Evolutionary conservation across 352 stramenopile genomes (phyloP).

Genomic region (Globisporangium radiosum): DNA sequence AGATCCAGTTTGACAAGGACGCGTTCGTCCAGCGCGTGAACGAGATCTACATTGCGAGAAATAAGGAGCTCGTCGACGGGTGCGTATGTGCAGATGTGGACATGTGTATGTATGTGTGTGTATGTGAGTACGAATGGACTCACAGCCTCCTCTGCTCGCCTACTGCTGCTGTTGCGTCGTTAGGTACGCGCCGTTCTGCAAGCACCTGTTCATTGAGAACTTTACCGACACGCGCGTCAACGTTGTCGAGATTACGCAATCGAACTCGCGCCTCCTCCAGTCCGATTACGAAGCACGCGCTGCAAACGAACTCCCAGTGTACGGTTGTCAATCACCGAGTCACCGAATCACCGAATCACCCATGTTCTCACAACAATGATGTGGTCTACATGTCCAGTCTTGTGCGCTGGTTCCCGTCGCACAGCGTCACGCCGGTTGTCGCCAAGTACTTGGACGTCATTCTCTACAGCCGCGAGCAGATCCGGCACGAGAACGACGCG

Average conservation of each 20-base stretch:
- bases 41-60: conserved; percentile 60
- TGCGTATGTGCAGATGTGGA: conserved; percentile 10
- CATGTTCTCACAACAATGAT: too few relatives aligned
- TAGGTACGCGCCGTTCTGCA: conserved; percentile 98
- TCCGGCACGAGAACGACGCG: conserved; percentile 92
- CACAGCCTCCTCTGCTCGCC: neutral
- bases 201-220: conserved; percentile 97
- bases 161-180: neutral
- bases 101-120: too few relatives aligned
- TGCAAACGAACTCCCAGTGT: conserved; percentile 93
- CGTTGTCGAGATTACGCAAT: conserved; percentile 89
- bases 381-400: conserved; percentile 19
- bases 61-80: conserved; percentile 67
- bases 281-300: conserved; percentile 93
- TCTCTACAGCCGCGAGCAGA: conserved; percentile 97
- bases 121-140: too few relatives aligned
- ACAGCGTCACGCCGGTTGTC: conserved; percentile 80
- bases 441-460: conserved; percentile 97
- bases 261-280: conserved; percentile 90
- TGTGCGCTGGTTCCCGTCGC: conserved; percentile 88
- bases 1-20: conserved; percentile 63
- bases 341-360: too few relatives aligned
- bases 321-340: conserved; percentile 13
- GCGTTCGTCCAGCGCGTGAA: conserved; percentile 83
- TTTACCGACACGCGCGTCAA: conserved; percentile 87